Percentiles rank a stretch among this genome's conserved stretches.
Evolutionary conservation across 352 stramenopile genomes (phyloP).

Genomic region (Pythium oligandrum): DNA sequence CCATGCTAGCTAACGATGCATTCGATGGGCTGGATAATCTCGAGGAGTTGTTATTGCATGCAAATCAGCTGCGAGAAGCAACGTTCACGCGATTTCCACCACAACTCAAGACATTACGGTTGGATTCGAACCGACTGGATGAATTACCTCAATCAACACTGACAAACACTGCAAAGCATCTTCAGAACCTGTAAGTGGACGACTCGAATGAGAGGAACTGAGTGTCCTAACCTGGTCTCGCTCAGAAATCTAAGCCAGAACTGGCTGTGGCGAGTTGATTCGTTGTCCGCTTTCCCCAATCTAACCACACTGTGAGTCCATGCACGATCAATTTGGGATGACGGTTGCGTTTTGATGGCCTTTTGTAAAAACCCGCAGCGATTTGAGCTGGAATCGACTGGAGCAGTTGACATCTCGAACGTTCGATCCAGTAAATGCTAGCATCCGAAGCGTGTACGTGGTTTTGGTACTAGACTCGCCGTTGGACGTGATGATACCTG

Average conservation of each 20-base stretch:
- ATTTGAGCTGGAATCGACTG: constrained; percentile 52
- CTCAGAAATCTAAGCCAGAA: constrained; percentile 62
- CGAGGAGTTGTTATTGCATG: constrained; percentile 31
- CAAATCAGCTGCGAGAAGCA: constrained; percentile 46
- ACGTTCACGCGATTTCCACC: constrained; percentile 34
- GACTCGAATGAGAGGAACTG: background rate
- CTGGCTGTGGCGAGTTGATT: constrained; percentile 50
- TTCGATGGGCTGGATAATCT: constrained; percentile 44
- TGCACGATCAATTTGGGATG: background rate
- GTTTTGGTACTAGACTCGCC: no score
- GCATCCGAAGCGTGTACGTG: constrained; percentile 48
- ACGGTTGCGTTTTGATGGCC: background rate
- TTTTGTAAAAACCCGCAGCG: constrained; percentile 19
- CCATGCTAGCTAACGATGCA: constrained; percentile 39
- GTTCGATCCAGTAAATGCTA: constrained; percentile 41
- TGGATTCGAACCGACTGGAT: constrained; percentile 50
- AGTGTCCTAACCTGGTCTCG: background rate
- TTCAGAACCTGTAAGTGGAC: constrained; percentile 28
- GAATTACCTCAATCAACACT: constrained; percentile 24
- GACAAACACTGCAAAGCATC: constrained; percentile 21
- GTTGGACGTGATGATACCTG: no score
- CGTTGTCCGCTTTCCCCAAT: constrained; percentile 34
- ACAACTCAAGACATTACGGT: constrained; percentile 35
- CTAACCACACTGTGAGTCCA: constrained; percentile 42
- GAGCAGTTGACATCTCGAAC: constrained; percentile 47